Evolutionary conservation across 2,329 filamentous ascomycete species (phyloP).

Genomic region (Paramyrothecium sp.): DNA sequence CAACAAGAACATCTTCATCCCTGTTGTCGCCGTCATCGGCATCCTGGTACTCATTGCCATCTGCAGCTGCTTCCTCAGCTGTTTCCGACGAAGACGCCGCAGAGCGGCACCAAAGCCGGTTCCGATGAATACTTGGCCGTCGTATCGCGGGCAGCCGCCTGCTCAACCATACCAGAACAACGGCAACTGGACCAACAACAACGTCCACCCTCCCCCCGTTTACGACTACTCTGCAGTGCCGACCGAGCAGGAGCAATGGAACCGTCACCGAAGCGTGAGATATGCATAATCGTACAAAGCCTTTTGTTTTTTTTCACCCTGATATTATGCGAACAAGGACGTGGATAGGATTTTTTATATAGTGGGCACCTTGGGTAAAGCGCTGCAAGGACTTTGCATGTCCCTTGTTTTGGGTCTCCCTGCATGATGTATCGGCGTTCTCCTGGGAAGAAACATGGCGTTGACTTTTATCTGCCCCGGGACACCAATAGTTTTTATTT

Average conservation of each 20-base stretch:
- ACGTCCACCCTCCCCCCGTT: slow-evolving; percentile 11
- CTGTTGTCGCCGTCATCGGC: slow-evolving; percentile 69
- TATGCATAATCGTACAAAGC: slow-evolving; percentile 21
- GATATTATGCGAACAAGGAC: neutral
- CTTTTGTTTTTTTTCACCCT: neutral
- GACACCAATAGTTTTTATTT: no score
- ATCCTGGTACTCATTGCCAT: slow-evolving; percentile 69
- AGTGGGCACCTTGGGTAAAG: neutral
- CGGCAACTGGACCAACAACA: slow-evolving; percentile 4
- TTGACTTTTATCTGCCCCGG: no score
- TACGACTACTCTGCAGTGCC: slow-evolving; percentile 19
- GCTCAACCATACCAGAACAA: neutral
- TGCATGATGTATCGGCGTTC: no score
- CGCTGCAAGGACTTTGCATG: no score
- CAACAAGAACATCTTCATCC: slow-evolving; percentile 82
- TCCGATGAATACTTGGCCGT: slow-evolving; percentile 22
- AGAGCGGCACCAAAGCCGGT: slow-evolving; percentile 17
- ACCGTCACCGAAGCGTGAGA: slow-evolving; percentile 22
- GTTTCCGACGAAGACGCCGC: slow-evolving; percentile 22
- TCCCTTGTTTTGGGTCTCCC: no score
- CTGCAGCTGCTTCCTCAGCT: slow-evolving; percentile 62
- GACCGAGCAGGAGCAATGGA: slow-evolving; percentile 13
- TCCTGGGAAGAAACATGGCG: no score
- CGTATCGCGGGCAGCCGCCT: slow-evolving; percentile 9
- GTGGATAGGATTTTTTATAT: neutral